Percentiles rank a stretch among this genome's conserved stretches.
These are phyloP conservation scores for Teunomyces lycoperdinae DNA, from an alignment of 805 yeast genomes.

Conservation along the genomic window DNA sequence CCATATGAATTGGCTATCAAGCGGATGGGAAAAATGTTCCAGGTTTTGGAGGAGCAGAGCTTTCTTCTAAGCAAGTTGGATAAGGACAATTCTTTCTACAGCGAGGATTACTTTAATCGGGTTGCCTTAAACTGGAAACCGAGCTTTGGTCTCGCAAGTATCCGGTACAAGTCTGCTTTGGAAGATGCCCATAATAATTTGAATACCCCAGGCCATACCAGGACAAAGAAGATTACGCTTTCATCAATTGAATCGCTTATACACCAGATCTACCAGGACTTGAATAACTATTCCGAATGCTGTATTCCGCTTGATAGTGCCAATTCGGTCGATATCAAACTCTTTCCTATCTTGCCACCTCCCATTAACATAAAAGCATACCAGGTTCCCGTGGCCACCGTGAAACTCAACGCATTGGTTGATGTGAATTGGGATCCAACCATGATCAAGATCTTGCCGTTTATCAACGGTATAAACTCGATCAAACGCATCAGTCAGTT, in stretches of 20 bases:
- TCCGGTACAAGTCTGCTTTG: constrained; percentile 1
- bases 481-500: constrained; percentile 71
- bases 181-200: constrained; percentile 2
- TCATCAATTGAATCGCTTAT: constrained; percentile 67
- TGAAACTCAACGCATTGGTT: constrained; percentile 64
- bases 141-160: not conserved
- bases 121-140: not conserved
- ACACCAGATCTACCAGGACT: constrained; percentile 89
- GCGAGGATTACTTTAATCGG: constrained; percentile 11
- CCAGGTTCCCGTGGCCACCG: constrained; percentile 92
- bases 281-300: constrained; percentile 94
- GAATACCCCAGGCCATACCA: constrained; percentile 34
- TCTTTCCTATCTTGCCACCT: constrained; percentile 87
- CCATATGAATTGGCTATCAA: constrained; percentile 85
- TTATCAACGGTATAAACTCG: constrained; percentile 84
- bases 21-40: constrained; percentile 84
- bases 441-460: constrained; percentile 82
- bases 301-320: constrained; percentile 88
- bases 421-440: constrained; percentile 98
- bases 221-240: constrained; percentile 32
- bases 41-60: constrained; percentile 86
- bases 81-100: constrained; percentile 40
- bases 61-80: constrained; percentile 61
- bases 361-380: constrained; percentile 69
- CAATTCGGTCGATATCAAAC: constrained; percentile 86